These are phyloP conservation scores for Verticillium isaacii DNA, from an alignment of 2,329 filamentous ascomycete genomes.

Conservation along the genomic window DNA sequence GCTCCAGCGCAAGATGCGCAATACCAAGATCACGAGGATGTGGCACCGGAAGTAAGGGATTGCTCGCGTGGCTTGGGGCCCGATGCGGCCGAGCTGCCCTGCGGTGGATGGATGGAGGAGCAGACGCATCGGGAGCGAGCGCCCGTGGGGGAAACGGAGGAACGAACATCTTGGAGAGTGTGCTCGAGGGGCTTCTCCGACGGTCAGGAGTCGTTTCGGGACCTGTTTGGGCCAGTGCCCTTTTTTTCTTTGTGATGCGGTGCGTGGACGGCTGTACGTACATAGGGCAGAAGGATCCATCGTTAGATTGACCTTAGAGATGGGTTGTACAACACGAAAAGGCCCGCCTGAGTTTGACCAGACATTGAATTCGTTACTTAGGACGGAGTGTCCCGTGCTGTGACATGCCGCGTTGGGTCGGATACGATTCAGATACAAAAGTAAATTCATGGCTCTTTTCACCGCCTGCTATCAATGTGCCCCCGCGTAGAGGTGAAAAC, in stretches of 20 bases:
- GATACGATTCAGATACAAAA: neutral
- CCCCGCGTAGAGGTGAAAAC: neutral
- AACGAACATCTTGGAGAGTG: too few species aligned
- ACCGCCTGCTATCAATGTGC: neutral
- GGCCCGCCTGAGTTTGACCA: neutral
- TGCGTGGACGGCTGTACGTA: constrained; percentile 9
- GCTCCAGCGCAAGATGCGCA: constrained; percentile 71
- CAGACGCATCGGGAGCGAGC: too few species aligned
- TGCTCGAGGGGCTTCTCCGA: neutral
- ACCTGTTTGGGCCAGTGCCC: neutral
- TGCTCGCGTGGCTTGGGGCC: too few species aligned
- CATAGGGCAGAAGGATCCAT: constrained; percentile 11
- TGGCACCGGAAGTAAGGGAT: constrained; percentile 51
- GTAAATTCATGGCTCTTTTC: neutral
- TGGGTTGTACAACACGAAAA: constrained; percentile 12
- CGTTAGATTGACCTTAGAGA: constrained; percentile 7
- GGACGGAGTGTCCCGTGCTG: too few species aligned
- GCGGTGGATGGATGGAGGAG: neutral
- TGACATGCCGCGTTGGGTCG: too few species aligned
- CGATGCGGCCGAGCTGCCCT: neutral
- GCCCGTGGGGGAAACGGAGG: neutral
- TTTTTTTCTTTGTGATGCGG: constrained; percentile 10
- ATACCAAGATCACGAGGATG: constrained; percentile 49
- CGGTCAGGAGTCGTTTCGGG: neutral
- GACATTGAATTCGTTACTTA: neutral